Evolutionary conservation across 306 rosid species (phyloP).

Genomic region (Clitoria ternatea): DNA sequence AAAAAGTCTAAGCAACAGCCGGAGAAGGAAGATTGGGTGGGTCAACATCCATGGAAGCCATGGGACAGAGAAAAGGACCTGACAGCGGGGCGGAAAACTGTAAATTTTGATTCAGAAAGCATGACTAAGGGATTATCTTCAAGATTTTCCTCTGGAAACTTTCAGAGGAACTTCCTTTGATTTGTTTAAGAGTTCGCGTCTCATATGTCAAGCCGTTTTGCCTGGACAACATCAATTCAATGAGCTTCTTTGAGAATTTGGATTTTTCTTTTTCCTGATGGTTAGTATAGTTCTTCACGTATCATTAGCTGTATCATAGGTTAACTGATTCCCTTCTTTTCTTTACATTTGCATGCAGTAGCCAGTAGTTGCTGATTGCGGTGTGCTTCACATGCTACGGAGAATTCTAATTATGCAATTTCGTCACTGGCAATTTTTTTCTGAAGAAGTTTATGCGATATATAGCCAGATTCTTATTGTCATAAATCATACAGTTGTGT

Average conservation of each 20-base stretch:
- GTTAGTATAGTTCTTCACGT: conserved; percentile 2
- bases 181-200: background rate
- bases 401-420: conserved; percentile 17
- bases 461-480: background rate
- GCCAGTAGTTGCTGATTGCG: conserved; percentile 15
- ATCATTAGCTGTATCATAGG: background rate
- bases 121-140: conserved; percentile 70
- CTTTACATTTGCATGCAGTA: background rate
- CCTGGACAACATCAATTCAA: background rate
- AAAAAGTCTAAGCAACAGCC: conserved; percentile 51
- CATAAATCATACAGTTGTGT: background rate
- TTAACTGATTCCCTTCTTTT: conserved; percentile 14
- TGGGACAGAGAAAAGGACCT: conserved; percentile 96
- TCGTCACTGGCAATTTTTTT: background rate
- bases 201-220: conserved; percentile 12
- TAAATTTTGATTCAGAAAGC: conserved; percentile 67
- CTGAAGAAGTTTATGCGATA: background rate
- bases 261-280: conserved; percentile 1
- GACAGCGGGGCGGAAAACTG: conserved; percentile 65
- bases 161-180: conserved; percentile 86
- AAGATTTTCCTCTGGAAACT: conserved; percentile 70
- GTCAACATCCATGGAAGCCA: conserved; percentile 97
- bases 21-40: conserved; percentile 72
- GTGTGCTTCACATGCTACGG: conserved; percentile 4
- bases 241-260: conserved; percentile 18